These are phyloP conservation scores for Apiotrichum veenhuisii DNA, from an alignment of 1,284 basidiomycete genomes.

Conservation along the genomic window DNA sequence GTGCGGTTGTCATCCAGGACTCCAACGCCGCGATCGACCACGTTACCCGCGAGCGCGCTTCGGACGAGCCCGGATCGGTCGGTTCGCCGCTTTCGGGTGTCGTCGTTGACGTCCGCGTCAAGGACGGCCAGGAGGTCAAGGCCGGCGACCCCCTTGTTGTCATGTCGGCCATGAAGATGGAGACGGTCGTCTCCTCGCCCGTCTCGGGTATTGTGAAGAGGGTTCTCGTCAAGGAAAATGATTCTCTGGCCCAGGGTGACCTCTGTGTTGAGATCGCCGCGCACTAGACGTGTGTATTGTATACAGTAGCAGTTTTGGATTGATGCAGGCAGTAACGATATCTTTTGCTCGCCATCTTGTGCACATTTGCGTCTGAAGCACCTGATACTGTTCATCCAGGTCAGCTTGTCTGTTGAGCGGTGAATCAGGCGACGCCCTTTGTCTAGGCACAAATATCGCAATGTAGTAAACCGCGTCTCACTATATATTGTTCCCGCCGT, in stretches of 20 bases:
- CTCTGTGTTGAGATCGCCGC: slow-evolving; percentile 41
- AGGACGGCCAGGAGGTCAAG: slow-evolving; percentile 95
- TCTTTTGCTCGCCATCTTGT: no score
- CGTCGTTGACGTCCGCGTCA: slow-evolving; percentile 93
- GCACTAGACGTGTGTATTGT: background rate
- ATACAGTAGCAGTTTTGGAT: background rate
- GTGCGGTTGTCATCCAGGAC: slow-evolving; percentile 91
- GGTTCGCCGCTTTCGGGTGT: slow-evolving; percentile 83
- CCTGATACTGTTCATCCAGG: no score
- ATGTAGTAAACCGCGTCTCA: no score
- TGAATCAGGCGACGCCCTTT: no score
- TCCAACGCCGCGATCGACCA: slow-evolving; percentile 94
- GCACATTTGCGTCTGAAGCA: no score
- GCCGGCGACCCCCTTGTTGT: slow-evolving; percentile 68
- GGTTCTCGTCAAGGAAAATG: slow-evolving; percentile 71
- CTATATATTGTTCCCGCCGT: no score
- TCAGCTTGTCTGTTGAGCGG: no score
- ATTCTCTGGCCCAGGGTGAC: slow-evolving; percentile 50
- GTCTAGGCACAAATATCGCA: no score
- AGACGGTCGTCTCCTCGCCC: slow-evolving; percentile 89
- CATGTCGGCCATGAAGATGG: slow-evolving; percentile 62
- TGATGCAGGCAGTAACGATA: background rate
- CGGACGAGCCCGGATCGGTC: slow-evolving; percentile 86
- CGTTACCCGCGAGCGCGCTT: slow-evolving; percentile 86
- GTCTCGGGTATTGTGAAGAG: slow-evolving; percentile 78